Evolutionary conservation across 257 asterid species (phyloP).

Genomic region (Scutellaria minor): DNA sequence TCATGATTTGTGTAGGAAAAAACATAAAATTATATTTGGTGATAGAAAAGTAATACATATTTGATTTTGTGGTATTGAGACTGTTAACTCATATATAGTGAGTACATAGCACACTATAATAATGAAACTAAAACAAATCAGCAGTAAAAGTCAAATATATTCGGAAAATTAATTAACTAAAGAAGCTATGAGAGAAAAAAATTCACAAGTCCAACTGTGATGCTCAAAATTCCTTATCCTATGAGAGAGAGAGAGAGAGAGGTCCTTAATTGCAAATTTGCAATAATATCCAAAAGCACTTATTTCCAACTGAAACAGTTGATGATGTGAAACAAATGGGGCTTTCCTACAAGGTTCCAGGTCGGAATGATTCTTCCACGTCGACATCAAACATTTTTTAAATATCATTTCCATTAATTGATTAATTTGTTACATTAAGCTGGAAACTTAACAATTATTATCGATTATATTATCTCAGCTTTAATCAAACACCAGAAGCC

Average conservation of each 20-base stretch:
- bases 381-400: slow-evolving; percentile 25
- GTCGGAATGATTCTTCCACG: slow-evolving; percentile 60
- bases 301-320: slow-evolving; percentile 52
- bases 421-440: background rate
- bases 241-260: background rate
- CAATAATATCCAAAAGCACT: slow-evolving; percentile 32
- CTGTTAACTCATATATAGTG: too few species aligned
- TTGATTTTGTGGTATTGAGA: too few species aligned
- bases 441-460: slow-evolving; percentile 4
- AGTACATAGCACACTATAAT: too few species aligned
- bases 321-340: slow-evolving; percentile 58
- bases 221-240: too few species aligned
- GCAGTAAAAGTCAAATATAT: too few species aligned
- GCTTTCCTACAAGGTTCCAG: slow-evolving; percentile 62
- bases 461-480: background rate
- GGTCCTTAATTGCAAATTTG: background rate
- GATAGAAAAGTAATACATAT: too few species aligned
- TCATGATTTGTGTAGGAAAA: too few species aligned
- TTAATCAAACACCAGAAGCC: slow-evolving; percentile 17
- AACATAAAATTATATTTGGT: too few species aligned
- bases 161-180: too few species aligned
- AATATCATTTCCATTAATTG: slow-evolving; percentile 10
- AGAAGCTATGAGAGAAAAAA: too few species aligned
- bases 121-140: too few species aligned
- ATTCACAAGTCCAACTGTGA: too few species aligned